Evolutionary conservation across 225 moss, liverwort and hornwort genomes (phyloP).

Genomic region (Sphagnum tenellum): DNA sequence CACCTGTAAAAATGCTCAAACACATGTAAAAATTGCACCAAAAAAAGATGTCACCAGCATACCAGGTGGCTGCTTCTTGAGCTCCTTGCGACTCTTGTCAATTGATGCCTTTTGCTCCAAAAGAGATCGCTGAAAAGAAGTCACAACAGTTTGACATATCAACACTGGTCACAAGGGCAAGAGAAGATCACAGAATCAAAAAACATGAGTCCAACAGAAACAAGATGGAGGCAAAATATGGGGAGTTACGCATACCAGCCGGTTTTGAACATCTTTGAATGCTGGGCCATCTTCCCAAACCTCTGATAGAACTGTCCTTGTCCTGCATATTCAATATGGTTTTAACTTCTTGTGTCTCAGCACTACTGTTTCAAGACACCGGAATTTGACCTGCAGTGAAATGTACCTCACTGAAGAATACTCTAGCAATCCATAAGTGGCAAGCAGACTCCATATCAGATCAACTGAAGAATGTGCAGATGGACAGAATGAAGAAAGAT

Average conservation of each 20-base stretch:
- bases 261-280: constrained; percentile 81
- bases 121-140: constrained; percentile 27
- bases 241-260: constrained; percentile 37
- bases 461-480: no score
- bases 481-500: no score
- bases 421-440: no score
- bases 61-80: constrained; percentile 80
- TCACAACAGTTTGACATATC: neutral
- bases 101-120: constrained; percentile 73
- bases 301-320: constrained; percentile 87
- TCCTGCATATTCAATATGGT: constrained; percentile 20
- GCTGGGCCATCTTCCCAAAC: constrained; percentile 97
- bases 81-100: constrained; percentile 73
- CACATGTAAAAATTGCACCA: neutral
- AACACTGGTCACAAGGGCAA: no score
- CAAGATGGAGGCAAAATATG: constrained; percentile 6
- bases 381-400: no score
- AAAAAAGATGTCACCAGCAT: constrained; percentile 1
- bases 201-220: constrained; percentile 1
- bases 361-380: no score
- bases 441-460: no score
- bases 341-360: no score
- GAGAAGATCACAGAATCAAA: neutral
- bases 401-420: no score
- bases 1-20: neutral